Evolutionary conservation across 768 basidiomycete species (phyloP), one percentile per base, ranked within the genome.

Genomic region (Pseudohyphozyma bogoriensis): DNA sequence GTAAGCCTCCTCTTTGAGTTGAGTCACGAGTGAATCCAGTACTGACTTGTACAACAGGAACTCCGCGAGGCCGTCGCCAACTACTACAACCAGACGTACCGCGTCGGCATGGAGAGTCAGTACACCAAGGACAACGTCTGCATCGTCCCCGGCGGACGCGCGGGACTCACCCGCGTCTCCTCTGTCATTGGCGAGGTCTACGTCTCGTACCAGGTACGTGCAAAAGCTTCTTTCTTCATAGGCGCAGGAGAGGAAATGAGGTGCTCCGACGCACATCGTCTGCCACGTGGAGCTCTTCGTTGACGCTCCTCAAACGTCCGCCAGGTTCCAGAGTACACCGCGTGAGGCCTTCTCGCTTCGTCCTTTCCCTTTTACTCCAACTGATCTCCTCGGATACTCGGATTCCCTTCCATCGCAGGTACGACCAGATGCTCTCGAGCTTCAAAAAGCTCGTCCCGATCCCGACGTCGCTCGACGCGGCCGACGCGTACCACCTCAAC

Each of bases 41-140:
- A 44, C 16, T 26, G 26, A 16, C 24, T 9, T 37, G 24, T 35
- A n/a, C 28, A 29, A 33, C 39, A 13, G 15, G 47, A n/a, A 18
- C 82, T 96, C 26, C 81, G 92, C 32, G 85, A 89, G 71, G 89
- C 90, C 3, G 91, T 96, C 33, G 92, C 92, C 15, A 76, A 86
- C 62, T 73, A 91, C 53, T 96, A 96, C 77, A 96, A 96, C 72
- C 76, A 80, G 52, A 86, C 85, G 3, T 93, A 93, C 72, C 82
- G 92, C 36, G 74, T 85, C 67, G 87, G 82, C 50, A 92, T 86
- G 75, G 60, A 73, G 11, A 89, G 86, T 66, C 79, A 92, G 67
- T 96, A 95, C 31, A 91, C 89, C 1, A 86, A 78, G 66, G 89
- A 92, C 74, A 96, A 96, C 70, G 77, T 78, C 5, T 75, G 75